Evolutionary conservation across 1,284 basidiomycete species (phyloP).

Genomic region (Termitomyces sp.): DNA sequence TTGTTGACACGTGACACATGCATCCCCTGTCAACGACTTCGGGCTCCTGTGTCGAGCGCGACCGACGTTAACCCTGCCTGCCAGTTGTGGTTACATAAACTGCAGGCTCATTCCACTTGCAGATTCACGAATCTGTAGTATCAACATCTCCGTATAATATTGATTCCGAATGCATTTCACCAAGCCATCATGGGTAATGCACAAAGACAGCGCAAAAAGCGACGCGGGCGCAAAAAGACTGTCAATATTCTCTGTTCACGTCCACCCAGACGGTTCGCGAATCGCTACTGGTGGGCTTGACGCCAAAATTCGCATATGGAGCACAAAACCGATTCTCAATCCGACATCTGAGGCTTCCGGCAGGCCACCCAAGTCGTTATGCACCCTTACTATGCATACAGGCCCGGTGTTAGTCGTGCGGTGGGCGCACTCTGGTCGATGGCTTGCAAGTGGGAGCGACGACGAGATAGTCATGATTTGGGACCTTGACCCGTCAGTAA

Average conservation of each 20-base stretch:
- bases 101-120: no score
- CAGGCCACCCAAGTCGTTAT: constrained; percentile 81
- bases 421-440: constrained; percentile 93
- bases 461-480: constrained; percentile 96
- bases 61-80: not conserved
- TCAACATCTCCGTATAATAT: not conserved
- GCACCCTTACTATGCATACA: constrained; percentile 90
- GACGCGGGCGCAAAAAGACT: constrained; percentile 60
- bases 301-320: constrained; percentile 96
- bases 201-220: constrained; percentile 50
- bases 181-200: constrained; percentile 73
- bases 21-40: not conserved
- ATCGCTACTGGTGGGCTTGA: constrained; percentile 96
- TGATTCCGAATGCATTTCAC: constrained; percentile 56
- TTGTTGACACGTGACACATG: not conserved
- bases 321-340: constrained; percentile 87
- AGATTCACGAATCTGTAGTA: not conserved
- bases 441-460: constrained; percentile 95
- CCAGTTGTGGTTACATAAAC: not conserved
- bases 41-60: no score
- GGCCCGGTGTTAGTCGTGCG: constrained; percentile 93
- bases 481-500: constrained; percentile 87
- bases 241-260: constrained; percentile 89
- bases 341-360: constrained; percentile 67
- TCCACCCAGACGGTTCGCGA: constrained; percentile 93